A percentile compares a stretch with the other conserved stretches of the same genome.
Evolutionary conservation across 208 protist genomes (phyloP).

Genomic region (Herpetomonas tarakana): DNA sequence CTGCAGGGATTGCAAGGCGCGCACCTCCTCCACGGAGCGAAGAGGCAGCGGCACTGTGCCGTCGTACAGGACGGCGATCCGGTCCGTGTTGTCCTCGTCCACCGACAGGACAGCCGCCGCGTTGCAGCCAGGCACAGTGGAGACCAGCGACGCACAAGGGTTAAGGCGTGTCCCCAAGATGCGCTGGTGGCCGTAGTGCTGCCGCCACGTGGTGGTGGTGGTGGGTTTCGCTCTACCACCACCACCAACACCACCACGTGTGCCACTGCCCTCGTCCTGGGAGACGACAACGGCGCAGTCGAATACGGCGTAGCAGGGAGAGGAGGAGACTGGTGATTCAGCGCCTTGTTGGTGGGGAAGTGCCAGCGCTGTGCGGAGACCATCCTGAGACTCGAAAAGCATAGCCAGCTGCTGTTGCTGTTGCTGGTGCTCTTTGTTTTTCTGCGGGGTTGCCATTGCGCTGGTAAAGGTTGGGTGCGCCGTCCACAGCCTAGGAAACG

Average conservation of each 20-base stretch:
- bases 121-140: conserved; percentile 2
- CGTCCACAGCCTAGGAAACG: neutral
- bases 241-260: no score
- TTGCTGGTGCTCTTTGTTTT: no score
- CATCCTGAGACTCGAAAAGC: neutral
- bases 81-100: neutral
- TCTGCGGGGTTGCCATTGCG: no score
- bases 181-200: neutral
- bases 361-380: neutral
- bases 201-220: neutral
- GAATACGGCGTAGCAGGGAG: no score
- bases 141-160: neutral
- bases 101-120: neutral
- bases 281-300: no score
- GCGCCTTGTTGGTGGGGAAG: no score
- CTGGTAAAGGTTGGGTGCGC: neutral
- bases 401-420: no score
- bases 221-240: no score
- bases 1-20: neutral
- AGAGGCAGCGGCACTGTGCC: conserved; percentile 4
- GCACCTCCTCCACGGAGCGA: neutral
- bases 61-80: neutral
- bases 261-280: no score
- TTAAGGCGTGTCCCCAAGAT: neutral
- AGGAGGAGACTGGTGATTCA: no score